Conservation (phyloP, 768 basidiomycete genomes). For the Sistotremastrum niveocremeum region DNA sequence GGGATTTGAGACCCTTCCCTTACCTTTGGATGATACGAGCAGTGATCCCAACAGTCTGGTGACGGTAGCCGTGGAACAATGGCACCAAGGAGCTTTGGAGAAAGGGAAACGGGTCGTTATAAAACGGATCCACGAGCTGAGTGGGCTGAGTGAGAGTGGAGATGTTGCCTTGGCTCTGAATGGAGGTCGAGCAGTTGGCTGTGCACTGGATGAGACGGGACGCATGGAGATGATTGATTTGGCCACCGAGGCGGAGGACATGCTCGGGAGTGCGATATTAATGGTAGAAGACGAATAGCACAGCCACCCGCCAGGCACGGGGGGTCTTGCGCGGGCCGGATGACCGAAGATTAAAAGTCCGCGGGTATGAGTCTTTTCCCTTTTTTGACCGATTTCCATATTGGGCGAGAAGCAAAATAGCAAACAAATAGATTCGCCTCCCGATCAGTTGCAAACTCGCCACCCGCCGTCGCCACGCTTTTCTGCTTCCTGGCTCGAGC, state of each 20-base stretch:
- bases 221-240: conserved; percentile 65
- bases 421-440: too few relatives aligned
- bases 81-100: conserved; percentile 68
- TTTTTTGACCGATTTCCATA: not conserved
- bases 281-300: too few relatives aligned
- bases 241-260: conserved; percentile 42
- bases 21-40: too few relatives aligned
- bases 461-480: conserved; percentile 7
- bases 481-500: conserved; percentile 11
- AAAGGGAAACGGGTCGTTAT: conserved; percentile 50
- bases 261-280: too few relatives aligned
- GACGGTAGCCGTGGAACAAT: conserved; percentile 18
- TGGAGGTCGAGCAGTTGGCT: conserved; percentile 67
- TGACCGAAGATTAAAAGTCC: too few relatives aligned
- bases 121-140: conserved; percentile 41
- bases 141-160: conserved; percentile 32
- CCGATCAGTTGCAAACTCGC: too few relatives aligned
- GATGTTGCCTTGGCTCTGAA: conserved; percentile 55
- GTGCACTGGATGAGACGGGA: conserved; percentile 56
- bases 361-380: too few relatives aligned
- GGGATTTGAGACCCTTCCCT: too few relatives aligned
- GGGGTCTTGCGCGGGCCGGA: too few relatives aligned
- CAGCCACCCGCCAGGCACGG: too few relatives aligned
- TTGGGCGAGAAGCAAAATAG: too few relatives aligned
- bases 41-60: too few relatives aligned